Evolutionary conservation across 768 basidiomycete genomes (phyloP).

Genomic region (Phanerochaete carnosa): DNA sequence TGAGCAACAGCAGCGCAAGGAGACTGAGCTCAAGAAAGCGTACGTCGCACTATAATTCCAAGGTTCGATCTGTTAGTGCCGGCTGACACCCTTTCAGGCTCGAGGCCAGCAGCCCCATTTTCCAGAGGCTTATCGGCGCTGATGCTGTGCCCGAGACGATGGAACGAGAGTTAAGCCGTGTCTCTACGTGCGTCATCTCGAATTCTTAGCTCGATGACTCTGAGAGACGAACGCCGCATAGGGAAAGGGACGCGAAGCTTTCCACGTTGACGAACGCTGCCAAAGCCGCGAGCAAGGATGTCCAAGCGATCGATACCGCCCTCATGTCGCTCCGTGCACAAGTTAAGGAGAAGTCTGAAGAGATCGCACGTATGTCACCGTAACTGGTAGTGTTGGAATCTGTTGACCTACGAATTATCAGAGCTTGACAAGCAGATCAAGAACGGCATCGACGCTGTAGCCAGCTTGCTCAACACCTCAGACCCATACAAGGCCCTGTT

Average conservation of each 20-base stretch:
- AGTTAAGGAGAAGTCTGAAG: constrained; percentile 56
- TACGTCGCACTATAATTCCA: constrained; percentile 34
- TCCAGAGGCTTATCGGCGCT: constrained; percentile 59
- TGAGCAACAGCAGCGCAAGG: constrained; percentile 61
- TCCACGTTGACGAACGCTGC: constrained; percentile 42
- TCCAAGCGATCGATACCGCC: constrained; percentile 63
- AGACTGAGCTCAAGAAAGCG: constrained; percentile 65
- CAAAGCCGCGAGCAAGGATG: constrained; percentile 44
- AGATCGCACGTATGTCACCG: constrained; percentile 52
- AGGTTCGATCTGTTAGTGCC: too few species aligned
- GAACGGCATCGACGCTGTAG: constrained; percentile 14
- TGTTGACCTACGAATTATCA: constrained; percentile 19
- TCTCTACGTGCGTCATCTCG: constrained; percentile 45
- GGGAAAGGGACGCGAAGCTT: constrained; percentile 67
- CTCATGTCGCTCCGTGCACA: constrained; percentile 59
- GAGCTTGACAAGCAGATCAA: constrained; percentile 48
- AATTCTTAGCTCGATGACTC: background rate
- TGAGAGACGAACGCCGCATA: constrained; percentile 24
- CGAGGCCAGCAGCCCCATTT: constrained; percentile 55
- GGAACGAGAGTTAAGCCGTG: constrained; percentile 66
- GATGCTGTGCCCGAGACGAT: constrained; percentile 62
- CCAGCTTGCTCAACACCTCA: background rate
- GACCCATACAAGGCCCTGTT: background rate
- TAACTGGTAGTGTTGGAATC: background rate
- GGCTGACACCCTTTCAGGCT: constrained; percentile 56